These are phyloP conservation scores for Penicillium capsulatum DNA, from an alignment of 2,329 filamentous ascomycete genomes.

Conservation along the genomic window DNA sequence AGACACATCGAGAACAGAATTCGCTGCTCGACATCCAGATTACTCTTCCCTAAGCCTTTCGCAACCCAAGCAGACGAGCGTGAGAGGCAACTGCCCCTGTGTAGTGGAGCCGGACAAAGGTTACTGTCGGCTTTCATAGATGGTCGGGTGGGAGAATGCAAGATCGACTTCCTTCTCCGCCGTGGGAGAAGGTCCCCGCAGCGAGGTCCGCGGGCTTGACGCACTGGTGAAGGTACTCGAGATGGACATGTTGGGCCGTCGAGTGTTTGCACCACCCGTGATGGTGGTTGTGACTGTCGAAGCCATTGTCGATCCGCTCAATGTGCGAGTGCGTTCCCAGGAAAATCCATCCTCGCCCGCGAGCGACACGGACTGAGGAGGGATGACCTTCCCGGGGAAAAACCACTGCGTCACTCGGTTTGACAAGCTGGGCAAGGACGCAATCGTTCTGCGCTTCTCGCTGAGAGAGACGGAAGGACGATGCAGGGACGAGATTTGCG, in stretches of 20 bases:
- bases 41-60: no score
- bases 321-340: constrained; percentile 30
- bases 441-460: constrained; percentile 14
- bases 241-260: constrained; percentile 24
- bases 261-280: constrained; percentile 14
- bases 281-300: constrained; percentile 26
- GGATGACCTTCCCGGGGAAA: constrained; percentile 18
- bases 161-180: constrained; percentile 22
- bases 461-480: constrained; percentile 20
- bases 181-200: constrained; percentile 10
- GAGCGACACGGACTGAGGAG: constrained; percentile 12
- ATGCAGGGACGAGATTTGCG: constrained; percentile 20
- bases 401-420: constrained; percentile 32
- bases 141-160: constrained; percentile 19
- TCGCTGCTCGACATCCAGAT: no score
- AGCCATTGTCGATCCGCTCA: constrained; percentile 35
- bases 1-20: no score
- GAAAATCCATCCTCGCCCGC: constrained; percentile 17
- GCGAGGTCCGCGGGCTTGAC: constrained; percentile 16
- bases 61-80: no score
- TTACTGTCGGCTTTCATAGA: constrained; percentile 25
- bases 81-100: no score
- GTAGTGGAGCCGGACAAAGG: no score
- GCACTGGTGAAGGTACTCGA: constrained; percentile 24
- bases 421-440: constrained; percentile 19